phyloP scores from a whole-genome alignment of 352 stramenopile genomes.

The Globisporangium takayamanum region DNA sequence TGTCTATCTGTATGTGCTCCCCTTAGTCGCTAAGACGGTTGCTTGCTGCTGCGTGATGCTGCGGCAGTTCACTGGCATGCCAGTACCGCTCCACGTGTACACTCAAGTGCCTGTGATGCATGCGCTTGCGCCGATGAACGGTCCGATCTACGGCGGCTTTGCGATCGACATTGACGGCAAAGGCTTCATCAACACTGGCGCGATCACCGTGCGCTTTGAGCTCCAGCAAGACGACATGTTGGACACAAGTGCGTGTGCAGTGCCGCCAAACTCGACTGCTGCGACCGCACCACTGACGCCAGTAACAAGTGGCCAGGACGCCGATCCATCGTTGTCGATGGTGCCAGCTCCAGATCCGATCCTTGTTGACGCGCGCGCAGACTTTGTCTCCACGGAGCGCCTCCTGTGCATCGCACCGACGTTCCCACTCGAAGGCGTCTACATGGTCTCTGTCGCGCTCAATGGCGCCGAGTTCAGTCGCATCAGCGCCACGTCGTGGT shows the following conservation, averaged over 20 bases:
- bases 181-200: slow-evolving; percentile 56
- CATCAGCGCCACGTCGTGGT: slow-evolving; percentile 51
- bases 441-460: slow-evolving; percentile 50
- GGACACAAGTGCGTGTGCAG: neutral
- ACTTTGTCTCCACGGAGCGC: slow-evolving; percentile 42
- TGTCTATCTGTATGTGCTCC: neutral
- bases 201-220: slow-evolving; percentile 59
- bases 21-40: neutral
- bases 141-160: slow-evolving; percentile 69
- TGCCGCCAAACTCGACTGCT: neutral
- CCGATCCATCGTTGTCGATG: neutral
- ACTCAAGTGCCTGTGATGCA: slow-evolving; percentile 28
- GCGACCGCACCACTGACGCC: neutral
- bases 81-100: slow-evolving; percentile 52
- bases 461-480: slow-evolving; percentile 65
- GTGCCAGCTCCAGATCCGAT: neutral
- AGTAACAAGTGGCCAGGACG: neutral
- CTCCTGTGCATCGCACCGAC: slow-evolving; percentile 38
- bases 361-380: slow-evolving; percentile 13
- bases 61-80: slow-evolving; percentile 45
- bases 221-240: slow-evolving; percentile 20
- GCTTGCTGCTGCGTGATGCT: neutral
- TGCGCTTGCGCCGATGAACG: slow-evolving; percentile 54
- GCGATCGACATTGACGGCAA: slow-evolving; percentile 48
- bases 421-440: slow-evolving; percentile 63